A percentile compares a stretch with the other conserved stretches of the same genome.
Conservation (phyloP, 305 asterid species). For the Fraxinus paxiana region DNA sequence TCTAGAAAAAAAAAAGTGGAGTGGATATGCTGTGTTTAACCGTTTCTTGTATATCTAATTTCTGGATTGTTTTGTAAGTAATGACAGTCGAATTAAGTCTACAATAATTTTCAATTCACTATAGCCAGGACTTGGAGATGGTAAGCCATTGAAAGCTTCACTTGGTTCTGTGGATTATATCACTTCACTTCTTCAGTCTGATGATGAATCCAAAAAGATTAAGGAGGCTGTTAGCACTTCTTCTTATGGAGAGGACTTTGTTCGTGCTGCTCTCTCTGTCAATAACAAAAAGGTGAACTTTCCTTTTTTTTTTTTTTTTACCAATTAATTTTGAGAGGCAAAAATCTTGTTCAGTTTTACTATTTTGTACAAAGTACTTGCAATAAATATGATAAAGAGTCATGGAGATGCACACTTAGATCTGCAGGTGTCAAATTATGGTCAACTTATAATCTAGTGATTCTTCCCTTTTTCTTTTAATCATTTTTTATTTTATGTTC, state of each 20-base stretch:
- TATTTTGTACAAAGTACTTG: slow-evolving; percentile 1
- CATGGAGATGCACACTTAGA: background rate
- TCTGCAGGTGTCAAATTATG: background rate
- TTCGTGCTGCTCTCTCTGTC: slow-evolving; percentile 85
- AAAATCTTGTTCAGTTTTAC: background rate
- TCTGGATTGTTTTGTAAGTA: background rate
- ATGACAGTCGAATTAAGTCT: slow-evolving; percentile 26
- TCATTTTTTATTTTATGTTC: background rate
- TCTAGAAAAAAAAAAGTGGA: background rate
- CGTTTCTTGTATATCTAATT: background rate
- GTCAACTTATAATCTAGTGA: background rate
- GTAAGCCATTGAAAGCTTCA: slow-evolving; percentile 74
- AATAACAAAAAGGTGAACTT: slow-evolving; percentile 57
- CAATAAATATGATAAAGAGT: background rate
- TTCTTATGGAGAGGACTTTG: slow-evolving; percentile 66
- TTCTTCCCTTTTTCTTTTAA: background rate
- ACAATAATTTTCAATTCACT: slow-evolving; percentile 28
- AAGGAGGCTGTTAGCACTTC: slow-evolving; percentile 74
- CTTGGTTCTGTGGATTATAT: slow-evolving; percentile 94
- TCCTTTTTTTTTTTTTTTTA: background rate
- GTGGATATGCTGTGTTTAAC: background rate
- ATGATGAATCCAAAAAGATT: slow-evolving; percentile 61
- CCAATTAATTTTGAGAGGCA: slow-evolving; percentile 13
- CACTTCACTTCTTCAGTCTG: slow-evolving; percentile 69
- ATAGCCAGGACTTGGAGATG: slow-evolving; percentile 87